Evolutionary conservation across 257 asterid species (phyloP).

Genomic region (Parsonsia alboflavescens): DNA sequence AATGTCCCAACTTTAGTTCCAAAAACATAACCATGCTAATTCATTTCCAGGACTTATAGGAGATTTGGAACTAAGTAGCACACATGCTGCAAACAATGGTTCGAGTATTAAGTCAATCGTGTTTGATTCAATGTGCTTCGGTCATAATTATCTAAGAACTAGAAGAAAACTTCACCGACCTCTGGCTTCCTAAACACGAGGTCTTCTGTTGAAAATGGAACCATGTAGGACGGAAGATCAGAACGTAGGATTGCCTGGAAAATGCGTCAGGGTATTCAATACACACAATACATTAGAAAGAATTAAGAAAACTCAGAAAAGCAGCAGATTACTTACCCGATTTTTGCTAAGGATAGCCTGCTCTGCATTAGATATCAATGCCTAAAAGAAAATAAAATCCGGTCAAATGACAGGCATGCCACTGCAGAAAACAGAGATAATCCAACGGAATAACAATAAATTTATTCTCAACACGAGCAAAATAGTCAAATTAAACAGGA

Average conservation of each 20-base stretch:
- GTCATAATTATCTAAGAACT: neutral
- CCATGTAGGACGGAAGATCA: slow-evolving; percentile 94
- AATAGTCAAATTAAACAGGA: too few relatives aligned
- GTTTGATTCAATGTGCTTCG: neutral
- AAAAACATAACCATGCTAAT: neutral
- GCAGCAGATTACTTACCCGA: slow-evolving; percentile 32
- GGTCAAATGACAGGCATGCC: neutral
- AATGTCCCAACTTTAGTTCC: neutral
- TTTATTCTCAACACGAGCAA: too few relatives aligned
- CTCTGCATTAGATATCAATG: slow-evolving; percentile 69
- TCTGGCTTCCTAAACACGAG: slow-evolving; percentile 70
- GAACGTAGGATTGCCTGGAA: slow-evolving; percentile 84
- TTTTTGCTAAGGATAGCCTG: slow-evolving; percentile 91
- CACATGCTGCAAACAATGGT: neutral
- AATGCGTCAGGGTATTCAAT: slow-evolving; percentile 14
- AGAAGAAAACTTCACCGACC: slow-evolving; percentile 40
- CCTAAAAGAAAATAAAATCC: slow-evolving; percentile 37
- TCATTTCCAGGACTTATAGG: neutral
- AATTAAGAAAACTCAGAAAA: neutral
- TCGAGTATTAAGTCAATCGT: neutral
- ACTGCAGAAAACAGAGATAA: neutral
- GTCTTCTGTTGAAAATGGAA: slow-evolving; percentile 70
- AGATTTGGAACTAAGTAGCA: neutral
- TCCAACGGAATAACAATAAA: neutral
- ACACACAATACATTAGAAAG: neutral